phyloP scores from a whole-genome alignment of 306 rosid species.

The Prunus fruticosa region DNA sequence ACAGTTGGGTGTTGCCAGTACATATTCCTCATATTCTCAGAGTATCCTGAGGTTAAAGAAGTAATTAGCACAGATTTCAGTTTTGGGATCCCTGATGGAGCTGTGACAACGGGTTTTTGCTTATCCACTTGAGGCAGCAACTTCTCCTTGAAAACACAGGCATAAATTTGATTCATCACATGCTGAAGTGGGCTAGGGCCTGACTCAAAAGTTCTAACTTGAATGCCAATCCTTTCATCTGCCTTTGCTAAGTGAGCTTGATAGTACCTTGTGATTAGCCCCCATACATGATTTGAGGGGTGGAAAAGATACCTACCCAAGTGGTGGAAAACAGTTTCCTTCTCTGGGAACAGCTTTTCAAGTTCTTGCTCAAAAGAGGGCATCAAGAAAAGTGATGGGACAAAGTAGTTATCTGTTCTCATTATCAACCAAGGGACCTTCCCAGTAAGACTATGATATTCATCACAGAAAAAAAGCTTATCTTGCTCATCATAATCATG shows the following conservation, averaged over 20 bases:
- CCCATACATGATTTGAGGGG: slow-evolving; percentile 72
- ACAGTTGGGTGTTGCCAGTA: slow-evolving; percentile 68
- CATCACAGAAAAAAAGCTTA: slow-evolving; percentile 76
- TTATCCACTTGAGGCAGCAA: slow-evolving; percentile 50
- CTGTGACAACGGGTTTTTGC: slow-evolving; percentile 18
- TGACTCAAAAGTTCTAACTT: slow-evolving; percentile 57
- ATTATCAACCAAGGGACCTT: slow-evolving; percentile 58
- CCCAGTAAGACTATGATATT: slow-evolving; percentile 49
- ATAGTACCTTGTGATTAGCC: slow-evolving; percentile 57
- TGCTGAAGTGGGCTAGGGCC: slow-evolving; percentile 60
- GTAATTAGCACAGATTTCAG: slow-evolving; percentile 59
- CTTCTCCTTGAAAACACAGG: slow-evolving; percentile 47
- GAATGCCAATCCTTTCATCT: slow-evolving; percentile 68
- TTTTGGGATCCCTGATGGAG: slow-evolving; percentile 31
- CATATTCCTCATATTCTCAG: slow-evolving; percentile 51
- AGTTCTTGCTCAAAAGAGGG: slow-evolving; percentile 63
- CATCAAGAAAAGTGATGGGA: slow-evolving; percentile 66
- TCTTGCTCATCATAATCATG: slow-evolving; percentile 73
- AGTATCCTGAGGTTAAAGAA: slow-evolving; percentile 62
- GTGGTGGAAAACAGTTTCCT: slow-evolving; percentile 62
- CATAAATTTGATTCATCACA: slow-evolving; percentile 59
- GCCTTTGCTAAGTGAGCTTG: slow-evolving; percentile 53
- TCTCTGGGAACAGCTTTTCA: slow-evolving; percentile 55
- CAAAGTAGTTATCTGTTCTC: slow-evolving; percentile 67
- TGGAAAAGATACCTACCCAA: slow-evolving; percentile 69